Conservation (phyloP, 1,139 yeast genomes). For the Kodamaea arcana region DNA sequence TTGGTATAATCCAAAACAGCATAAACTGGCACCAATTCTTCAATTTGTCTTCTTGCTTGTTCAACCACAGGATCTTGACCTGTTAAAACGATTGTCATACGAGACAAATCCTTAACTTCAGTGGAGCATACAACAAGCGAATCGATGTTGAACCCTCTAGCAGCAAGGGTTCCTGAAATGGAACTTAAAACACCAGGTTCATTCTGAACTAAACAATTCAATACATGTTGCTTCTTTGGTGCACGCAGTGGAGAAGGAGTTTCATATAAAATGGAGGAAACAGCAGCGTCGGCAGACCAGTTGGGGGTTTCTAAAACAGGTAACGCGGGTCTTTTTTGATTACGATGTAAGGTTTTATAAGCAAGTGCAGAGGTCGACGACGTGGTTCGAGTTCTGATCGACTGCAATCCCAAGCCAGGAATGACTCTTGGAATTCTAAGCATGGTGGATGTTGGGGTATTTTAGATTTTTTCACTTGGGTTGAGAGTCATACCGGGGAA, state of each 20-base stretch:
- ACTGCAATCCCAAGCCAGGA: background rate
- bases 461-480: too few relatives aligned
- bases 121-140: constrained; percentile 95
- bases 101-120: constrained; percentile 88
- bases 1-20: constrained; percentile 94
- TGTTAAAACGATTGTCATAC: constrained; percentile 93
- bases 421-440: background rate
- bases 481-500: too few relatives aligned
- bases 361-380: constrained; percentile 94
- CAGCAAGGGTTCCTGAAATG: constrained; percentile 93
- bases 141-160: constrained; percentile 96
- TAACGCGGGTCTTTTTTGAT: constrained; percentile 82
- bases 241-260: constrained; percentile 74
- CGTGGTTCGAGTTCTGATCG: constrained; percentile 25
- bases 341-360: constrained; percentile 84
- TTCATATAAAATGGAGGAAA: constrained; percentile 89
- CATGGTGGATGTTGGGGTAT: too few relatives aligned
- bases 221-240: constrained; percentile 77
- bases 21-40: constrained; percentile 95
- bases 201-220: constrained; percentile 95
- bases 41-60: constrained; percentile 98
- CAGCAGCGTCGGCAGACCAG: constrained; percentile 96
- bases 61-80: constrained; percentile 97
- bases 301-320: constrained; percentile 94
- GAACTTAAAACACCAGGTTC: constrained; percentile 97